Percentiles rank a stretch among this genome's conserved stretches.
phyloP scores from a whole-genome alignment of 805 yeast genomes.

The Zygosaccharomyces lentus region DNA sequence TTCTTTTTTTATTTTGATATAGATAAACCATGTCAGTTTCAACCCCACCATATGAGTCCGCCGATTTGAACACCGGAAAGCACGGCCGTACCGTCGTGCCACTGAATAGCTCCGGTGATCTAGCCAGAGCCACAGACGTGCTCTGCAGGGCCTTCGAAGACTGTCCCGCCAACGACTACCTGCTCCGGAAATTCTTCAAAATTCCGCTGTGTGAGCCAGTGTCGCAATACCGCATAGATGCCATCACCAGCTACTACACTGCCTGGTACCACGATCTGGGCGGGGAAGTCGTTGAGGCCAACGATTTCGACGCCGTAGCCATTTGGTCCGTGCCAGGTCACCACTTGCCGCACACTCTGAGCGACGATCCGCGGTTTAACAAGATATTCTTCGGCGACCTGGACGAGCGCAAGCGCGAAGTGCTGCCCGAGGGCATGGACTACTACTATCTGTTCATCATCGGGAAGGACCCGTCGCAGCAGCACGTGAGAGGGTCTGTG shows the following conservation, averaged over 20 bases:
- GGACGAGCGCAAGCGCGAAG: constrained; percentile 19
- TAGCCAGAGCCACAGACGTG: constrained; percentile 26
- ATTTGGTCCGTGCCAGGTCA: constrained; percentile 29
- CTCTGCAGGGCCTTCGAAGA: constrained; percentile 29
- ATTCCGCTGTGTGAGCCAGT: constrained; percentile 23
- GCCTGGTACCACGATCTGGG: constrained; percentile 29
- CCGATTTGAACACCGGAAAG: background rate
- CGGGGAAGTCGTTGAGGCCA: constrained; percentile 33
- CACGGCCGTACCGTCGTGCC: constrained; percentile 16
- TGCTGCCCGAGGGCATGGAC: constrained; percentile 27
- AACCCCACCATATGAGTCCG: constrained; percentile 1
- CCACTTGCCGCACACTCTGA: constrained; percentile 24
- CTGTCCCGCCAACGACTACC: constrained; percentile 27
- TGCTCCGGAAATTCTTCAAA: constrained; percentile 31
- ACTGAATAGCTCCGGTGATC: constrained; percentile 21
- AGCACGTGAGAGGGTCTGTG: constrained; percentile 31
- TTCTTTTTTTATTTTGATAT: background rate
- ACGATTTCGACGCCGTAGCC: constrained; percentile 34
- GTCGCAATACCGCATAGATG: constrained; percentile 25
- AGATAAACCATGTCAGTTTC: background rate
- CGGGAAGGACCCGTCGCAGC: constrained; percentile 32
- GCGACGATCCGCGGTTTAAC: constrained; percentile 31
- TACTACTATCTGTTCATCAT: constrained; percentile 34
- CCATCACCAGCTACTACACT: constrained; percentile 25
- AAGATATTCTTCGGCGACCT: constrained; percentile 28